Evolutionary conservation across 2,329 filamentous ascomycete genomes (phyloP).

Genomic region (Diaporthe sp.): DNA sequence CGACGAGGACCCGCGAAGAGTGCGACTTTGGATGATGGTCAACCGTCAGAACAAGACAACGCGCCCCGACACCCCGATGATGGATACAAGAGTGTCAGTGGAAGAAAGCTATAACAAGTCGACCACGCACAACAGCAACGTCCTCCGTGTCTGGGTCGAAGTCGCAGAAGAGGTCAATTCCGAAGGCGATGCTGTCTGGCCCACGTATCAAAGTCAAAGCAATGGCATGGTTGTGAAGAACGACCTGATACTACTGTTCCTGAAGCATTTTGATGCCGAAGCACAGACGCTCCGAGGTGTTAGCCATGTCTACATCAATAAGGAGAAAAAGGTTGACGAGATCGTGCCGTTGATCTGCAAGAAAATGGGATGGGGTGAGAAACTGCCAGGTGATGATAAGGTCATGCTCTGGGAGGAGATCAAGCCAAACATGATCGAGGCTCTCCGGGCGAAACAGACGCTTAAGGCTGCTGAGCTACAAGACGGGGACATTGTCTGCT

Average conservation of each 20-base stretch:
- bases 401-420: slow-evolving; percentile 93
- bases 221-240: slow-evolving; percentile 68
- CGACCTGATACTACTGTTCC: slow-evolving; percentile 81
- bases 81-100: slow-evolving; percentile 79
- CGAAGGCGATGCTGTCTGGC: slow-evolving; percentile 80
- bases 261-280: slow-evolving; percentile 90
- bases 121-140: slow-evolving; percentile 71
- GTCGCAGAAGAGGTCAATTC: slow-evolving; percentile 72
- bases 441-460: slow-evolving; percentile 89
- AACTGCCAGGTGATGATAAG: slow-evolving; percentile 71
- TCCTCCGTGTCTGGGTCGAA: slow-evolving; percentile 90
- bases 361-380: slow-evolving; percentile 87
- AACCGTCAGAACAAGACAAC: slow-evolving; percentile 98
- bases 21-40: slow-evolving; percentile 97
- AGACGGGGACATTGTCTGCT: slow-evolving; percentile 96
- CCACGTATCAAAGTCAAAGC: slow-evolving; percentile 67
- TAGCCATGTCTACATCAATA: slow-evolving; percentile 87
- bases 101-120: slow-evolving; percentile 72
- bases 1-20: slow-evolving; percentile 71
- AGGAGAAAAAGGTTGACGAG: slow-evolving; percentile 88
- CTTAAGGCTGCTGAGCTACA: slow-evolving; percentile 93
- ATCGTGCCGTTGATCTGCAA: slow-evolving; percentile 80
- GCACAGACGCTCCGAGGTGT: slow-evolving; percentile 80
- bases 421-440: slow-evolving; percentile 97
- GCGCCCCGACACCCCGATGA: slow-evolving; percentile 87